These are phyloP conservation scores for Paracoccidioides brasiliensis DNA, from an alignment of 2,329 filamentous ascomycete species.

Conservation along the genomic window DNA sequence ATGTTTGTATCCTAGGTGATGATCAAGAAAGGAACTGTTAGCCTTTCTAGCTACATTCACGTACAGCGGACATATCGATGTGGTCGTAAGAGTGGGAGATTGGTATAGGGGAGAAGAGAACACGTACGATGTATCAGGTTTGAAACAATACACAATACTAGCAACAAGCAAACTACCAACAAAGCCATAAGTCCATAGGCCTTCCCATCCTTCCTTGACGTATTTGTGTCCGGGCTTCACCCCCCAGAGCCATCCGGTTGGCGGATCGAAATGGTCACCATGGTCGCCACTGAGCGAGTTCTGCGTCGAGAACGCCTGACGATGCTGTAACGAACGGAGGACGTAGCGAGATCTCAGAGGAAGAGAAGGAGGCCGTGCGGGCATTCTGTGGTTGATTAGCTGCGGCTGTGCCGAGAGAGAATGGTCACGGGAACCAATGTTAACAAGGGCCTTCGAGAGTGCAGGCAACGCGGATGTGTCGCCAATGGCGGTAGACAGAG, in stretches of 20 bases:
- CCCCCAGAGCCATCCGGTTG: slow-evolving; percentile 83
- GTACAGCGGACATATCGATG: background rate
- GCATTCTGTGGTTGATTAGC: slow-evolving; percentile 20
- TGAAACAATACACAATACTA: slow-evolving; percentile 77
- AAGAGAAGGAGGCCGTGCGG: slow-evolving; percentile 26
- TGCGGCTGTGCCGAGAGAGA: background rate
- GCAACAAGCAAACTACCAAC: slow-evolving; percentile 62
- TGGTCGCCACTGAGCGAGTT: slow-evolving; percentile 36
- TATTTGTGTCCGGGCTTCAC: slow-evolving; percentile 91
- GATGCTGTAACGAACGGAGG: slow-evolving; percentile 21
- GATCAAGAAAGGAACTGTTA: slow-evolving; percentile 8
- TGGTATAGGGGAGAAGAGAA: slow-evolving; percentile 29
- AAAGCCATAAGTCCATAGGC: slow-evolving; percentile 70
- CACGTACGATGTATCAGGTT: slow-evolving; percentile 93
- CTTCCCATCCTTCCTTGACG: slow-evolving; percentile 94
- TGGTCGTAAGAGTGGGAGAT: background rate
- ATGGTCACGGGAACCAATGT: background rate
- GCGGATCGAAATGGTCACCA: slow-evolving; percentile 76
- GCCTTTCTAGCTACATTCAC: background rate
- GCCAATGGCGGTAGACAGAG: background rate
- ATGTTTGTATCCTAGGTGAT: slow-evolving; percentile 81
- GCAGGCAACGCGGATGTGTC: background rate
- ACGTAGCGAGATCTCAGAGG: slow-evolving; percentile 29
- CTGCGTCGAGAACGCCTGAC: slow-evolving; percentile 27
- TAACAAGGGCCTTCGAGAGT: background rate